Evolutionary conservation across 768 basidiomycete genomes (phyloP).

Genomic region (Udeniomyces megalosporus): DNA sequence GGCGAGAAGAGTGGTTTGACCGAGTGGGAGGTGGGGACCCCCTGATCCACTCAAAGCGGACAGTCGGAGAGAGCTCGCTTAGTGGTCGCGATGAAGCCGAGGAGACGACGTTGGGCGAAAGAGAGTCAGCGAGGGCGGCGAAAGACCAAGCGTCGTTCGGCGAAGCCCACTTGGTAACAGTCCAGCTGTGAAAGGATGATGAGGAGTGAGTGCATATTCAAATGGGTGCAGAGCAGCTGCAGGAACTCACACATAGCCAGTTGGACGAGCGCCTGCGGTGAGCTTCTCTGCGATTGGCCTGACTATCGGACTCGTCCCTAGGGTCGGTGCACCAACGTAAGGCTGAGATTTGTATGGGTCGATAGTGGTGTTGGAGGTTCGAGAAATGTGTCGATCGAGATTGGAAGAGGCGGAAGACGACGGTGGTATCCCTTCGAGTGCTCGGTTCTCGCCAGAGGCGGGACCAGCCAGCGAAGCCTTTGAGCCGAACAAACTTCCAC

Average conservation of each 20-base stretch:
- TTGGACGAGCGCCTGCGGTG: neutral
- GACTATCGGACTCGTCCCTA: conserved; percentile 4
- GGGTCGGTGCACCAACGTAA: conserved; percentile 4
- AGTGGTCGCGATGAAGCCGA: no score
- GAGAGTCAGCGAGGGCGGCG: conserved; percentile 5
- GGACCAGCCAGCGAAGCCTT: no score
- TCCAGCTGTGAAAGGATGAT: neutral
- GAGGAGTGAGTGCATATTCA: neutral
- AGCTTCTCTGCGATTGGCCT: neutral
- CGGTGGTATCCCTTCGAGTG: no score
- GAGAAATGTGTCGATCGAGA: no score
- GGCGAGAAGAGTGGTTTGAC: neutral
- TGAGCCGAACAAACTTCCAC: no score
- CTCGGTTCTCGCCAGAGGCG: no score
- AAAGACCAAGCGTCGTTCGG: conserved; percentile 12
- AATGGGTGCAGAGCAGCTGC: neutral
- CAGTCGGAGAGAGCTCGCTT: neutral
- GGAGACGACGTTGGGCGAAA: neutral
- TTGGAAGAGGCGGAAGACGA: no score
- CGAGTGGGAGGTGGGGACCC: neutral
- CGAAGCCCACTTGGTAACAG: conserved; percentile 6
- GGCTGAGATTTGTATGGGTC: neutral
- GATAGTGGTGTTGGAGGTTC: no score
- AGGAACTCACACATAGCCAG: conserved; percentile 5
- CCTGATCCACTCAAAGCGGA: conserved; percentile 12